Percentiles rank a stretch among this genome's conserved stretches.
phyloP scores from a whole-genome alignment of 371 early-diverging fungal genomes.

The Basidiobolus meristosporus region DNA sequence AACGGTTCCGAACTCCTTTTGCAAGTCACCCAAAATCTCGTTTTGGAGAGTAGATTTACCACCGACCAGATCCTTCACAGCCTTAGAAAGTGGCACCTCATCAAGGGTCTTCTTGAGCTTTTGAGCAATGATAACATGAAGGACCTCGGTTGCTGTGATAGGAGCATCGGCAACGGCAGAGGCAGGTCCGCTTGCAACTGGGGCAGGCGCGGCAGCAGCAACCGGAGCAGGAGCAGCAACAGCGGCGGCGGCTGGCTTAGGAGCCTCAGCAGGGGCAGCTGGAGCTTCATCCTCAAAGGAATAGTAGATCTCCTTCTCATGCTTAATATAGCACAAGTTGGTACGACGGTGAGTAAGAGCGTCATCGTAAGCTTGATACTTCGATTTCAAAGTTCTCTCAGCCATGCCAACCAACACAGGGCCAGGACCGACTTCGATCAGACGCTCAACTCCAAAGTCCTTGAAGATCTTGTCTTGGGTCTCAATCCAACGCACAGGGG shows the following conservation, averaged over 20 bases:
- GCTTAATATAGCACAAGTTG: constrained; percentile 66
- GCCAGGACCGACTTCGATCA: constrained; percentile 85
- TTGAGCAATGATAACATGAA: constrained; percentile 71
- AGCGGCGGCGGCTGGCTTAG: constrained; percentile 18
- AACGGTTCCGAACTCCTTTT: constrained; percentile 76
- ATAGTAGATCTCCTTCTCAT: constrained; percentile 85
- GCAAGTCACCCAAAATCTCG: constrained; percentile 89
- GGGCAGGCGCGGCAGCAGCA: constrained; percentile 24
- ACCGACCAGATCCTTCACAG: constrained; percentile 85
- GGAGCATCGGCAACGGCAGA: constrained; percentile 44
- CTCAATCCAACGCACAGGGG: constrained; percentile 93
- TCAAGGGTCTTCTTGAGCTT: constrained; percentile 72
- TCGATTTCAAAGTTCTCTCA: constrained; percentile 79
- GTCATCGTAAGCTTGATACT: constrained; percentile 90
- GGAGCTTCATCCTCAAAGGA: constrained; percentile 52
- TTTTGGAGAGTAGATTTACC: constrained; percentile 94
- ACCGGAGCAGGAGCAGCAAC: constrained; percentile 20
- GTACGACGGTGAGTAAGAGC: constrained; percentile 78
- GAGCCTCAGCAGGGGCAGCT: constrained; percentile 16
- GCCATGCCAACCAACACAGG: constrained; percentile 88
- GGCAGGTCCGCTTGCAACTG: constrained; percentile 28
- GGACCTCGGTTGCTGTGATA: constrained; percentile 52
- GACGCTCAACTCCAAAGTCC: constrained; percentile 57
- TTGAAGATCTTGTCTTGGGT: constrained; percentile 87
- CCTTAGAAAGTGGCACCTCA: constrained; percentile 54